Evolutionary conservation across 2,329 filamentous ascomycete genomes (phyloP).

Genomic region (Colletotrichum costaricense): DNA sequence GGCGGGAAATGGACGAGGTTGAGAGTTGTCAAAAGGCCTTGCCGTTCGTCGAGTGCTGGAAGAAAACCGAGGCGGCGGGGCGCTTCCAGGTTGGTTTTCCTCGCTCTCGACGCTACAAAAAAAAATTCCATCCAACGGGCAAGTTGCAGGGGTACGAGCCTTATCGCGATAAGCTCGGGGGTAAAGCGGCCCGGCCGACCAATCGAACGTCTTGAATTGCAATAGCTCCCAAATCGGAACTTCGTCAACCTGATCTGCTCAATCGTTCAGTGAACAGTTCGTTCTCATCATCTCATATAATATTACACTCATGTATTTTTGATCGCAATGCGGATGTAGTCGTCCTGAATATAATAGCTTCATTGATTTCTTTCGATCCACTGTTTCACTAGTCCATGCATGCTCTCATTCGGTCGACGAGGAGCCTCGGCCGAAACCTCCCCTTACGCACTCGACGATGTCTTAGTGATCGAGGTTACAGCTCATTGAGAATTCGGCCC

Average conservation of each 20-base stretch:
- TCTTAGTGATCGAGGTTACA: slow-evolving; percentile 17
- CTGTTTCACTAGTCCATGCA: slow-evolving; percentile 8
- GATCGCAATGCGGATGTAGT: background rate
- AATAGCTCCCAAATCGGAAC: slow-evolving; percentile 17
- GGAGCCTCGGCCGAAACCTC: slow-evolving; percentile 22
- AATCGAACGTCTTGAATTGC: slow-evolving; percentile 23
- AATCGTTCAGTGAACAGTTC: background rate
- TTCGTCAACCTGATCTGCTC: background rate
- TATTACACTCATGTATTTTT: background rate
- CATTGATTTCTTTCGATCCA: background rate
- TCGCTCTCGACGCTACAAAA: slow-evolving; percentile 28
- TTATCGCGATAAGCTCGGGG: slow-evolving; percentile 34
- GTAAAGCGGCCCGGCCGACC: slow-evolving; percentile 21
- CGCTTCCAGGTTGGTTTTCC: slow-evolving; percentile 24
- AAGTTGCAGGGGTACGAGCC: slow-evolving; percentile 14
- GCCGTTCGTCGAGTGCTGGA: slow-evolving; percentile 21
- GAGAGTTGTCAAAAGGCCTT: slow-evolving; percentile 1
- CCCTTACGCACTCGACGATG: slow-evolving; percentile 12
- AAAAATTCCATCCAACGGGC: slow-evolving; percentile 18
- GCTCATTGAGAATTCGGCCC: background rate
- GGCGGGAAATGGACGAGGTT: slow-evolving; percentile 6
- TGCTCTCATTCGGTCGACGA: background rate
- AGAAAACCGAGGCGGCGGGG: slow-evolving; percentile 34
- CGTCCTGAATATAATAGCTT: background rate
- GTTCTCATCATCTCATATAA: background rate